Evolutionary conservation across 1,139 yeast species (phyloP), one percentile per base, ranked within the genome.

Genomic region (Yamadazyma aaseri): DNA sequence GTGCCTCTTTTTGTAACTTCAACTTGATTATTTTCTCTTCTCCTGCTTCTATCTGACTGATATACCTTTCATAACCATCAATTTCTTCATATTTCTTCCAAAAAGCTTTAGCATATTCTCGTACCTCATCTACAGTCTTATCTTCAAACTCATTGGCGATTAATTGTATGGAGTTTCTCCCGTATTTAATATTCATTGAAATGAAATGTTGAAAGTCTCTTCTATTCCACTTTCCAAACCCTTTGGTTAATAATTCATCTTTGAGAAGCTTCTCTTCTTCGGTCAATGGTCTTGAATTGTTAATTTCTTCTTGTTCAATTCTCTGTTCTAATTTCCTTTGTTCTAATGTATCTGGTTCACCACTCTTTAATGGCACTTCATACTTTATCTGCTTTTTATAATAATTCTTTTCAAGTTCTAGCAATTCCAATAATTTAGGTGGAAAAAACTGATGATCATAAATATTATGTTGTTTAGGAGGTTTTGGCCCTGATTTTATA

Each of bases 401-500:
- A 48, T 71, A 73, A 37, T 71, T 73, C 57, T 77, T 78, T 48
- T 84, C 92, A 53, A 79, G 68, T 43, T 83, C 92, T 44, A 79
- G 68, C 27, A 84, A 53, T 41, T 78, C 82, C 46, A 73, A 65
- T 31, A 84, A 58, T 54, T 78, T 74, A 3, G 78, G 67, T 2
- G 86, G 81, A 50, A 69, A 80, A 47, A 84, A 79, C 54, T 84
- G 95, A 54, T 84, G 92, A 50, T 83, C 89, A 48, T 76, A 80
- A 32, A 83, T 64, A 34, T 73, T 79, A 36, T 82, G 68, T 50
- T 80, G 86, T 43, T 79, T 79, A 22, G 90, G 90, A 41, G 82
- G 79, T 47, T 66, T 72, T 12, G 83, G 82, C 0, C 79, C 79
- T 15, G 68, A 60, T 18, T 49, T 45, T 9, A 41, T 51, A 1